A percentile compares a stretch with the other conserved stretches of the same genome.
These are phyloP conservation scores for Cytospora mali DNA, from an alignment of 2,329 filamentous ascomycete genomes.

Conservation along the genomic window DNA sequence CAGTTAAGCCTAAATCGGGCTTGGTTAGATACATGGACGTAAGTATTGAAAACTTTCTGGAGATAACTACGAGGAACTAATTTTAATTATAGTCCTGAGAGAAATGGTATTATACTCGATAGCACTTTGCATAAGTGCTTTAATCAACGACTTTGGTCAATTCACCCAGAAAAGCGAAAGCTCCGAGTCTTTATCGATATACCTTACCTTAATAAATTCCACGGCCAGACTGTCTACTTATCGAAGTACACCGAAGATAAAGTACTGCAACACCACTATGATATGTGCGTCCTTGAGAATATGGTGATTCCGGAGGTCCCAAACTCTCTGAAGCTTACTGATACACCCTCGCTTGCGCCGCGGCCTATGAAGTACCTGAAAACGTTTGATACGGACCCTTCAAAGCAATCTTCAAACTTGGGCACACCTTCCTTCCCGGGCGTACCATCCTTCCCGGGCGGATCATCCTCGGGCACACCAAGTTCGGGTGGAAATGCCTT, in stretches of 20 bases:
- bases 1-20: not conserved
- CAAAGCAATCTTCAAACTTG: too few relatives aligned
- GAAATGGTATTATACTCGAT: conserved; percentile 28
- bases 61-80: conserved; percentile 2
- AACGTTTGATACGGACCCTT: too few relatives aligned
- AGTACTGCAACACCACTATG: conserved; percentile 30
- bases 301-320: conserved; percentile 22
- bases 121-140: conserved; percentile 31
- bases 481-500: too few relatives aligned
- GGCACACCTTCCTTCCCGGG: too few relatives aligned
- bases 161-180: conserved; percentile 30
- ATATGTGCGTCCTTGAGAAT: conserved; percentile 33
- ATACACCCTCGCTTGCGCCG: not conserved
- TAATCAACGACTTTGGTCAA: conserved; percentile 31
- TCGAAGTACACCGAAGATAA: conserved; percentile 16
- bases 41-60: not conserved
- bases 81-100: too few relatives aligned
- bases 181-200: conserved; percentile 31
- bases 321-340: not conserved
- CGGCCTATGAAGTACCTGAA: not conserved
- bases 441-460: too few relatives aligned
- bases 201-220: conserved; percentile 21
- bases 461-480: too few relatives aligned
- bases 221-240: conserved; percentile 23
- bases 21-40: not conserved